phyloP scores from a whole-genome alignment of 805 yeast species.

The Barnettozyma salicaria region DNA sequence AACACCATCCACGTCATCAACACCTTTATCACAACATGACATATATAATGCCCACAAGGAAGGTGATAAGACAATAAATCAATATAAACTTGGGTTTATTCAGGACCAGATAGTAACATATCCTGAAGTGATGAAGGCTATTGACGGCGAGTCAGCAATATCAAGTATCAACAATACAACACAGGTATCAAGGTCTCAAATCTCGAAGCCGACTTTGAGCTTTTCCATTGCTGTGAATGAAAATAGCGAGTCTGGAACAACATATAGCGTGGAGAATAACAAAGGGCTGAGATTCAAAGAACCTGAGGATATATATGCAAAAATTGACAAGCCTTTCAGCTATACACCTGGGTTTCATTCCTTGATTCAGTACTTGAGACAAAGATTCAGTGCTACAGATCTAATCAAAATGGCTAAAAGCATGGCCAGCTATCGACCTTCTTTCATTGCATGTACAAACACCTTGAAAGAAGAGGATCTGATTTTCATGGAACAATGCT shows the following conservation, averaged over 20 bases:
- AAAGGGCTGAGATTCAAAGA: conserved; percentile 47
- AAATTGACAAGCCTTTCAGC: conserved; percentile 70
- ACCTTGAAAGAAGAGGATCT: conserved; percentile 85
- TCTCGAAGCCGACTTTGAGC: conserved; percentile 15
- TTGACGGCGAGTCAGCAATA: conserved; percentile 16
- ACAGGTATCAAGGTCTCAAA: not conserved
- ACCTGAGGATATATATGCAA: conserved; percentile 75
- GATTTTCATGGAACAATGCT: conserved; percentile 93
- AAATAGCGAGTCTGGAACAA: conserved; percentile 6
- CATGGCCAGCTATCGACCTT: conserved; percentile 87
- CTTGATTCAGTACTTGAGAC: conserved; percentile 63
- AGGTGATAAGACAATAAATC: conserved; percentile 57
- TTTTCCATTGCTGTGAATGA: conserved; percentile 28
- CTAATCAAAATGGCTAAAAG: conserved; percentile 78
- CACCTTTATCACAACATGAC: conserved; percentile 15
- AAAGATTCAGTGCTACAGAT: conserved; percentile 62
- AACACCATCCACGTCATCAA: conserved; percentile 16
- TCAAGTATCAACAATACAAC: not conserved
- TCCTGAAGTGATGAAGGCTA: conserved; percentile 48
- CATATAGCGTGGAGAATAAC: conserved; percentile 6
- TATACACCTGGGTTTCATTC: conserved; percentile 90
- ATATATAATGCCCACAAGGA: conserved; percentile 32
- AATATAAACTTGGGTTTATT: conserved; percentile 54
- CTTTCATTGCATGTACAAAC: conserved; percentile 88
- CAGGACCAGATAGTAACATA: conserved; percentile 38